These are phyloP conservation scores for Cyberlindnera japonica DNA, from an alignment of 805 yeast genomes.

Conservation along the genomic window DNA sequence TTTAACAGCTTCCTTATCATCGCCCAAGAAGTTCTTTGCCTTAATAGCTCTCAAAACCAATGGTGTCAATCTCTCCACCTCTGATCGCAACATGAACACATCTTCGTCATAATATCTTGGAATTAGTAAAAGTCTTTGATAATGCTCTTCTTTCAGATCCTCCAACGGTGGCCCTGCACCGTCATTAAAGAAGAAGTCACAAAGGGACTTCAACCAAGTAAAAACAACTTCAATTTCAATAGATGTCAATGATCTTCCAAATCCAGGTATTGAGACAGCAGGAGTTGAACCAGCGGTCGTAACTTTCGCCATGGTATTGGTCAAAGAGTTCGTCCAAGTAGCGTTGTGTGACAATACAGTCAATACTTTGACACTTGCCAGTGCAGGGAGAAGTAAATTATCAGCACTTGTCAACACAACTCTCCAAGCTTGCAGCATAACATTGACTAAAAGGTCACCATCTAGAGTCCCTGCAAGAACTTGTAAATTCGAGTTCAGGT, in stretches of 20 bases:
- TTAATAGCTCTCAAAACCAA: slow-evolving; percentile 47
- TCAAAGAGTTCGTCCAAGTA: slow-evolving; percentile 39
- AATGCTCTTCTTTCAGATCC: slow-evolving; percentile 56
- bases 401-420: slow-evolving; percentile 68
- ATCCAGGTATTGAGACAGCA: slow-evolving; percentile 38
- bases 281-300: too few species aligned
- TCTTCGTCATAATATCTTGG: slow-evolving; percentile 63
- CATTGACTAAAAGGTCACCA: slow-evolving; percentile 50
- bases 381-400: slow-evolving; percentile 66
- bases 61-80: slow-evolving; percentile 57
- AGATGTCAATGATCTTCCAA: slow-evolving; percentile 51
- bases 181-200: slow-evolving; percentile 75
- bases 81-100: slow-evolving; percentile 44
- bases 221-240: slow-evolving; percentile 66
- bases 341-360: slow-evolving; percentile 29
- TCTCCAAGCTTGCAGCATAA: slow-evolving; percentile 81
- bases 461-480: slow-evolving; percentile 60
- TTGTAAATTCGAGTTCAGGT: slow-evolving; percentile 62
- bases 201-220: slow-evolving; percentile 63
- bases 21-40: slow-evolving; percentile 43
- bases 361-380: slow-evolving; percentile 40
- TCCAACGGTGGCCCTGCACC: slow-evolving; percentile 78
- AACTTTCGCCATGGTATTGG: slow-evolving; percentile 49
- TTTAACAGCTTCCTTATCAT: slow-evolving; percentile 23
- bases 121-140: slow-evolving; percentile 59